phyloP scores from a whole-genome alignment of 495 filamentous ascomycete species.

The Penicillium pancosmium region DNA sequence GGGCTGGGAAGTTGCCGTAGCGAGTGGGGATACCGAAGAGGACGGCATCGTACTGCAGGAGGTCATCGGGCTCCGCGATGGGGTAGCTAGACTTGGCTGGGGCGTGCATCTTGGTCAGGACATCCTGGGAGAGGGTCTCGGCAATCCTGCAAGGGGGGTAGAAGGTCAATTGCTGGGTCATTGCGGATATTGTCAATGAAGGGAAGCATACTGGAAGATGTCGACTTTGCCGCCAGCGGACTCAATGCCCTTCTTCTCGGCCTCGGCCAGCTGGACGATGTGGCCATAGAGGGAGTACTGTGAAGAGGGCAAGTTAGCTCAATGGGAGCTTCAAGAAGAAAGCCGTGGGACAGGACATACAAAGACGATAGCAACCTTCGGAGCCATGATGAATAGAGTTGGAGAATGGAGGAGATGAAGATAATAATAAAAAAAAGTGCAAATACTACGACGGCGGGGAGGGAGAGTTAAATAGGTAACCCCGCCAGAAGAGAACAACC shows the following conservation, averaged over 20 bases:
- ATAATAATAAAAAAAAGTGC: background rate
- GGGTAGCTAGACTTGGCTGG: conserved; percentile 74
- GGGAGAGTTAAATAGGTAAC: conserved; percentile 16
- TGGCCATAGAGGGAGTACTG: conserved; percentile 98
- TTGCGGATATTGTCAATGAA: background rate
- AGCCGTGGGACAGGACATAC: conserved; percentile 52
- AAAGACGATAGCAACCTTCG: conserved; percentile 88
- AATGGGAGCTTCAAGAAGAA: conserved; percentile 14
- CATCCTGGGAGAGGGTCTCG: conserved; percentile 84
- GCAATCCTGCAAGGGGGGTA: conserved; percentile 56
- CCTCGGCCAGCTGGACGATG: conserved; percentile 79
- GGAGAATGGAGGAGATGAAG: background rate
- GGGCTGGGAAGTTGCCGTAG: conserved; percentile 96
- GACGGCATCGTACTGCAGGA: conserved; percentile 86
- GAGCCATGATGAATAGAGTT: conserved; percentile 68
- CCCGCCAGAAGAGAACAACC: conserved; percentile 5
- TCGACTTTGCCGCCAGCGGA: conserved; percentile 78
- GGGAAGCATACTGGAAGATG: conserved; percentile 70
- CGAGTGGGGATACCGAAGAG: conserved; percentile 97
- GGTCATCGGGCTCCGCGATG: conserved; percentile 62
- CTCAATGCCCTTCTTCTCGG: conserved; percentile 89
- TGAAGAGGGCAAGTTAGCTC: background rate
- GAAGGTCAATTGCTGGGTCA: background rate
- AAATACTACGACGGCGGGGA: conserved; percentile 3
- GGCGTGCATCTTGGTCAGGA: conserved; percentile 87